A percentile compares a stretch with the other conserved stretches of the same genome.
These are phyloP conservation scores for Lactifluus volemus DNA, from an alignment of 768 basidiomycete species.

Conservation along the genomic window DNA sequence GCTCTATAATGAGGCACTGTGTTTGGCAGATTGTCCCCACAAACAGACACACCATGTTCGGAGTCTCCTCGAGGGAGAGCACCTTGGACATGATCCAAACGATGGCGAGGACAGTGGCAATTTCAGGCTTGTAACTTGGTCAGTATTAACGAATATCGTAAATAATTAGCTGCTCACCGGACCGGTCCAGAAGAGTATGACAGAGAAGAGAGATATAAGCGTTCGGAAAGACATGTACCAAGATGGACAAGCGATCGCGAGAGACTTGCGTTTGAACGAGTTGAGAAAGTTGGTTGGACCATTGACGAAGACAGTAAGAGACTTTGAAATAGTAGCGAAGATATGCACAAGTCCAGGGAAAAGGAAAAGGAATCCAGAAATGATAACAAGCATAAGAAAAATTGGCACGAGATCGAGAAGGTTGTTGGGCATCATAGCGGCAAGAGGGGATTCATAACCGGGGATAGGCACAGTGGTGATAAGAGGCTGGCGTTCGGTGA, in stretches of 20 bases:
- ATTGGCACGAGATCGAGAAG: background rate
- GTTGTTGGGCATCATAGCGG: background rate
- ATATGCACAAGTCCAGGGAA: background rate
- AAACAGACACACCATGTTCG: background rate
- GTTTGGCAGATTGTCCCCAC: too few relatives aligned
- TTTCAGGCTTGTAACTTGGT: background rate
- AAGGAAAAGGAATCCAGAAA: background rate
- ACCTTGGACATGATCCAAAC: background rate
- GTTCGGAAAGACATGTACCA: background rate
- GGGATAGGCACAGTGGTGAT: background rate
- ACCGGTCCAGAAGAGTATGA: background rate
- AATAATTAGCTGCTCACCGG: background rate
- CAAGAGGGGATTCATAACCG: conserved; percentile 1
- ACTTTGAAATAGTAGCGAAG: background rate
- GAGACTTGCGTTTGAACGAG: background rate
- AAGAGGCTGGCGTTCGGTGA: background rate
- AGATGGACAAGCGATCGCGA: background rate
- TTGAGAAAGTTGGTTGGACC: background rate
- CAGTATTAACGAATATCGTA: background rate
- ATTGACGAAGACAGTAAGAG: background rate
- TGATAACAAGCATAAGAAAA: background rate
- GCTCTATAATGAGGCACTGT: background rate
- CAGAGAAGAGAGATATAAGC: background rate
- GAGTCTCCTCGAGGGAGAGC: background rate
- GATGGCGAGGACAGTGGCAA: background rate